These are phyloP conservation scores for Phaeophleospora eucalypticola DNA, from an alignment of 2,329 filamentous ascomycete species.

Conservation along the genomic window DNA sequence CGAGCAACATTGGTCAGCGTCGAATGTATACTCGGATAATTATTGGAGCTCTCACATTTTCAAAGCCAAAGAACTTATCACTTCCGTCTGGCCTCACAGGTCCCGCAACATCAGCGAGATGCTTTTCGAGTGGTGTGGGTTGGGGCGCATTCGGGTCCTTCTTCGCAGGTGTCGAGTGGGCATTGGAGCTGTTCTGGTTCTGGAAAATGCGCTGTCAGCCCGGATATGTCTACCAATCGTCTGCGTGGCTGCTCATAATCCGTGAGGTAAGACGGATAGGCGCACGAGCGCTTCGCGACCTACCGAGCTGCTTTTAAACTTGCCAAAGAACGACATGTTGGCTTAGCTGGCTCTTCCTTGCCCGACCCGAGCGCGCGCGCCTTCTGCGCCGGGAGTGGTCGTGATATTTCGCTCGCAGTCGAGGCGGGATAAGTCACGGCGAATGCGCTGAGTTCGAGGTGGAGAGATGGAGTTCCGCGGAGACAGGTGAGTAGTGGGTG, in stretches of 20 bases:
- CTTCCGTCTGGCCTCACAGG: slow-evolving; percentile 81
- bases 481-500: too few relatives aligned
- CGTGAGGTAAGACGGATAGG: slow-evolving; percentile 4
- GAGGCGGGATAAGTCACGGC: background rate
- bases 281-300: slow-evolving; percentile 24
- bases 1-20: slow-evolving; percentile 17
- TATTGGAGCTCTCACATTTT: slow-evolving; percentile 70
- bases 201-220: slow-evolving; percentile 29
- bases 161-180: slow-evolving; percentile 48
- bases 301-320: slow-evolving; percentile 49
- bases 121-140: slow-evolving; percentile 62
- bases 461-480: background rate
- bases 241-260: slow-evolving; percentile 14
- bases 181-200: slow-evolving; percentile 46
- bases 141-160: slow-evolving; percentile 56
- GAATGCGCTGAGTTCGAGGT: background rate
- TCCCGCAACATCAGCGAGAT: slow-evolving; percentile 77
- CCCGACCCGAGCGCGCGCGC: background rate
- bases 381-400: slow-evolving; percentile 5
- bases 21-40: background rate
- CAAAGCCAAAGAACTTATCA: slow-evolving; percentile 97
- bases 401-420: background rate
- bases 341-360: background rate
- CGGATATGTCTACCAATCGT: slow-evolving; percentile 3
- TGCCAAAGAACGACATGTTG: slow-evolving; percentile 53